Base-by-base conservation (phyloP, 768 basidiomycete species). In the Favolaschia claudopus region DNA sequence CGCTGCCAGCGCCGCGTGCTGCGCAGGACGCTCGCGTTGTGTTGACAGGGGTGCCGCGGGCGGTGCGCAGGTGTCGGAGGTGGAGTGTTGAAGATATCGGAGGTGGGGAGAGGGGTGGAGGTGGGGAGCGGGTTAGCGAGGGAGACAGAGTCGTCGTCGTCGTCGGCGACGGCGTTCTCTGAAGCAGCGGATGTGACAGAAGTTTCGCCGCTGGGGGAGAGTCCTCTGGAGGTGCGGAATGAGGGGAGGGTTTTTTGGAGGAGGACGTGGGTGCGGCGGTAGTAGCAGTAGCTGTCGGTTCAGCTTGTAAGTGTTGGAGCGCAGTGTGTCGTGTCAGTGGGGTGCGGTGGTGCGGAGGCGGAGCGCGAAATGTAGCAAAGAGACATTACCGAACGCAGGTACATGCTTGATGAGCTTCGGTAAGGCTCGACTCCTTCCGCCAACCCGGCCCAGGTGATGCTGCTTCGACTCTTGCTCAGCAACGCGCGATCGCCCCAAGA, bases 31-130 rank as follows among this genome's bases (percentile, higher is more conserved):
- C n/a, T n/a, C n/a, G n/a, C n/a, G n/a, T n/a, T n/a, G n/a, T n/a
- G n/a, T n/a, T n/a, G n/a, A n/a, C n/a, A n/a, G 67, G 66, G 4
- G 45, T 55, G 33, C 42, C 53, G 25, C 29, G 59, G 28, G 58
- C 67, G 9, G 39, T 49, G 49, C 62, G 63, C 55, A 54, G 24
- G 67, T 64, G 55, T 66, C 65, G 8, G 67, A 66, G 8, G 45
- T 39, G 24, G 48, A 56, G 25, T 62, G 43, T 62, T 53, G 47
- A 63, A 54, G 13, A 39, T 38, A 7, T 37, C 38, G 6, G 42
- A 25, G 20, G 3, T 17, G 37, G 49, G 43, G 17, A 20, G 14
- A 20, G 28, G 38, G 27, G 52, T 34, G 25, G 40, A 40, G 24
- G 27, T 49, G 50, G 38, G 50, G 29, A 36, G 50, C 22, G 43